These are phyloP conservation scores for Serendipita sp. DNA, from an alignment of 768 basidiomycete genomes.

Conservation along the genomic window DNA sequence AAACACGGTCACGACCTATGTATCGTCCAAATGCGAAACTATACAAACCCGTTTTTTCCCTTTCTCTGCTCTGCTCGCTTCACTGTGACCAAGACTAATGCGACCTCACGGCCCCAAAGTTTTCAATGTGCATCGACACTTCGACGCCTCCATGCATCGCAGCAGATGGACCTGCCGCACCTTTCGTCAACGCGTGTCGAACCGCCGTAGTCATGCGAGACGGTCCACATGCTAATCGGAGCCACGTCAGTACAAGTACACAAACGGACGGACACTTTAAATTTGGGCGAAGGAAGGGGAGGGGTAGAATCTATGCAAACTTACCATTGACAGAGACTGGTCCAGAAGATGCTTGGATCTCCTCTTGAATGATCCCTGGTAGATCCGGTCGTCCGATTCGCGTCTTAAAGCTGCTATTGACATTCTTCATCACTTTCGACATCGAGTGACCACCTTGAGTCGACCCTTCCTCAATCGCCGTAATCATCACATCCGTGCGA, in stretches of 20 bases:
- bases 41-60: neutral
- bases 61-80: neutral
- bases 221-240: constrained; percentile 2
- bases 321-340: constrained; percentile 11
- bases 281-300: too few relatives aligned
- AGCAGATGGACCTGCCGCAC: neutral
- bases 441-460: neutral
- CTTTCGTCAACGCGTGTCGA: neutral
- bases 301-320: too few relatives aligned
- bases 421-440: neutral
- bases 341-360: constrained; percentile 7
- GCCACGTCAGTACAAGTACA: too few relatives aligned
- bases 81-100: too few relatives aligned
- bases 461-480: neutral
- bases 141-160: neutral
- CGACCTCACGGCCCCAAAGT: constrained; percentile 2
- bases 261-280: too few relatives aligned
- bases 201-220: neutral
- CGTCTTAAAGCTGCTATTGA: neutral
- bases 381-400: constrained; percentile 9
- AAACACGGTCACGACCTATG: neutral
- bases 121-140: constrained; percentile 5
- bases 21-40: neutral
- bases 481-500: constrained; percentile 1
- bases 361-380: constrained; percentile 4